phyloP scores from a whole-genome alignment of 2,329 filamentous ascomycete genomes.

The Clonostachys solani region DNA sequence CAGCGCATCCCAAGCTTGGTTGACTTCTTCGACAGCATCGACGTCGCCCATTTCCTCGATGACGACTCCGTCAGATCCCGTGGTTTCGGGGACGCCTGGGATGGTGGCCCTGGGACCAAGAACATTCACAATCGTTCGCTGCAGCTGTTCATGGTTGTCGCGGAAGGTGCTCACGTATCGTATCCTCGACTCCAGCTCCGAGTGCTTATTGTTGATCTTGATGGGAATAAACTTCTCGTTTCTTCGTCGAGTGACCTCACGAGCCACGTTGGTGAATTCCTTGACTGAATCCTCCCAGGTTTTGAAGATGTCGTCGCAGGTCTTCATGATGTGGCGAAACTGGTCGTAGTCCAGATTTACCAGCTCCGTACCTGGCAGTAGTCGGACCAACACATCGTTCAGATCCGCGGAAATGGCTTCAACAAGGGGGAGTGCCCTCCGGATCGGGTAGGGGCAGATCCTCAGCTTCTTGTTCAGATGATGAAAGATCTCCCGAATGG shows the following conservation, averaged over 20 bases:
- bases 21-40: constrained; percentile 93
- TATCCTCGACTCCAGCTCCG: constrained; percentile 82
- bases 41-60: constrained; percentile 96
- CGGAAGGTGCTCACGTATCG: constrained; percentile 94
- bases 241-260: constrained; percentile 86
- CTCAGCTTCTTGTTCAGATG: constrained; percentile 98
- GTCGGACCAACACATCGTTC: constrained; percentile 76
- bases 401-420: constrained; percentile 95
- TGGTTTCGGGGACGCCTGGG: constrained; percentile 45
- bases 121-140: constrained; percentile 95
- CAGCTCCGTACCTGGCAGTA: constrained; percentile 81
- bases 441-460: constrained; percentile 92
- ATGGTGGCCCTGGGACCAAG: constrained; percentile 69
- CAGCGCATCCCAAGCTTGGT: constrained; percentile 87
- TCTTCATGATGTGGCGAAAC: constrained; percentile 80
- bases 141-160: constrained; percentile 95
- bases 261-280: constrained; percentile 95
- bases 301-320: constrained; percentile 79
- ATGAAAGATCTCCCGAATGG: constrained; percentile 82
- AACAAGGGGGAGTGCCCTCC: constrained; percentile 86
- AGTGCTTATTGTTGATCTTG: constrained; percentile 86
- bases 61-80: constrained; percentile 58
- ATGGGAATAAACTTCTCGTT: constrained; percentile 99
- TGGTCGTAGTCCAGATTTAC: constrained; percentile 92
- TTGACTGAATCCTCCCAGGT: constrained; percentile 96